A percentile compares a stretch with the other conserved stretches of the same genome.
phyloP scores from a whole-genome alignment of 108 stramenopile genomes.

The Seminavis robusta region DNA sequence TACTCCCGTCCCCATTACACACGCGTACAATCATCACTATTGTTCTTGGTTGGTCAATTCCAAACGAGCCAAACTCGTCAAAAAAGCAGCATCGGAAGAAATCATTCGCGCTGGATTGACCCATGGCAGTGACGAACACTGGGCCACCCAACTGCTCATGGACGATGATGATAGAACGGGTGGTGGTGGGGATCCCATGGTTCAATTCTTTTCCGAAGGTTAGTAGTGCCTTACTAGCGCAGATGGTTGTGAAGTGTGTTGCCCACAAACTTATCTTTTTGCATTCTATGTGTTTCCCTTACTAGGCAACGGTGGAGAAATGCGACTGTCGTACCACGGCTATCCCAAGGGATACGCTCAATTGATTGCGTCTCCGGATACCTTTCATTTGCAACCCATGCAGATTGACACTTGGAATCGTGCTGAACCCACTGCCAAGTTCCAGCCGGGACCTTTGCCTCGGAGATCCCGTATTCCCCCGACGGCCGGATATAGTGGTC shows the following conservation, averaged over 20 bases:
- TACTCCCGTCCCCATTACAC: slow-evolving; percentile 32
- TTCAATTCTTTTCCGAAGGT: slow-evolving; percentile 34
- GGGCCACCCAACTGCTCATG: slow-evolving; percentile 3
- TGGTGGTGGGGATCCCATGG: not conserved
- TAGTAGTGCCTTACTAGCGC: no score
- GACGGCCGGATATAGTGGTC: slow-evolving; percentile 24
- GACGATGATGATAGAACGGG: not conserved
- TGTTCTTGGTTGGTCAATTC: no score
- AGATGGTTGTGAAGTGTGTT: no score
- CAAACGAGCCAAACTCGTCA: slow-evolving; percentile 1
- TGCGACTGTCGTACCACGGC: slow-evolving; percentile 29
- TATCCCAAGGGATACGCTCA: slow-evolving; percentile 46
- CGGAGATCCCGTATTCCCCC: slow-evolving; percentile 15
- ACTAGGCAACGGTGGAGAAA: slow-evolving; percentile 44
- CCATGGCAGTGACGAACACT: slow-evolving; percentile 1
- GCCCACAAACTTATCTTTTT: no score
- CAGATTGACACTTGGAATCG: slow-evolving; percentile 51
- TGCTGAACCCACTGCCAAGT: slow-evolving; percentile 15
- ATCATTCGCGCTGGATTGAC: not conserved
- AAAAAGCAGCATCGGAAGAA: not conserved
- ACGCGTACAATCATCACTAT: slow-evolving; percentile 52
- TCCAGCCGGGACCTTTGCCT: slow-evolving; percentile 18
- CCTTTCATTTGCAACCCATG: slow-evolving; percentile 29
- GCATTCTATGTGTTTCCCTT: no score
- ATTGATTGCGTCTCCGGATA: slow-evolving; percentile 18